phyloP scores from a whole-genome alignment of 177 flowering plant genomes.

The Tripterygium wilfordii region DNA sequence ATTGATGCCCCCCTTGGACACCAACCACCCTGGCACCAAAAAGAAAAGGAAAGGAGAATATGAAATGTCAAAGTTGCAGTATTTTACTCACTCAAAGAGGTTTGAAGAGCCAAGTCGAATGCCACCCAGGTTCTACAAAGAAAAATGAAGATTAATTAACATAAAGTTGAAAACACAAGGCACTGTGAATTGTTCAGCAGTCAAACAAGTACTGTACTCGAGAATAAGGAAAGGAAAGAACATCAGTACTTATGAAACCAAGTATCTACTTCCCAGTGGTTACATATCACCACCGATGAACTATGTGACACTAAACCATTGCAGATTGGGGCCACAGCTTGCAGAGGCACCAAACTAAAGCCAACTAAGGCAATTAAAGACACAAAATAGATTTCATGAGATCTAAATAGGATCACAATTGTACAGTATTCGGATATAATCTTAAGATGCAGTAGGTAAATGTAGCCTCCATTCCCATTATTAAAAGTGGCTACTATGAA shows the following conservation, averaged over 20 bases:
- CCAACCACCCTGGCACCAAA: too few species aligned
- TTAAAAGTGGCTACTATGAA: too few species aligned
- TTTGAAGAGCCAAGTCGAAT: too few species aligned
- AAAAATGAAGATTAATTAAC: slow-evolving; percentile 1
- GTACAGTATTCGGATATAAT: too few species aligned
- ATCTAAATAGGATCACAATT: too few species aligned
- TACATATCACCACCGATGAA: slow-evolving; percentile 54
- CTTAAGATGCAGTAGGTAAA: too few species aligned
- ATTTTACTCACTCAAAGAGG: slow-evolving; percentile 90
- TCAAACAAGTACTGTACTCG: slow-evolving; percentile 73
- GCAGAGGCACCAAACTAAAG: slow-evolving; percentile 14
- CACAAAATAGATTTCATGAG: too few species aligned
- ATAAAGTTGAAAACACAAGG: neutral
- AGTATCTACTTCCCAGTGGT: slow-evolving; percentile 86
- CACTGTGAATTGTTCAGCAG: neutral
- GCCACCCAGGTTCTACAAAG: slow-evolving; percentile 82
- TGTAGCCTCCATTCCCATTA: too few species aligned
- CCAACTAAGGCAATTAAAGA: neutral
- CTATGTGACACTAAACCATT: slow-evolving; percentile 63
- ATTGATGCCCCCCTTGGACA: too few species aligned
- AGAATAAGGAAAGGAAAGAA: slow-evolving; percentile 94
- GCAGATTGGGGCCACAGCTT: slow-evolving; percentile 98
- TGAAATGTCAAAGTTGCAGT: too few species aligned
- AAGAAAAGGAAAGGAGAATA: too few species aligned
- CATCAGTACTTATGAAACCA: slow-evolving; percentile 98